Evolutionary conservation across 768 basidiomycete genomes (phyloP), one percentile per base, ranked within the genome.

Genomic region (Daedaleopsis sinensis): DNA sequence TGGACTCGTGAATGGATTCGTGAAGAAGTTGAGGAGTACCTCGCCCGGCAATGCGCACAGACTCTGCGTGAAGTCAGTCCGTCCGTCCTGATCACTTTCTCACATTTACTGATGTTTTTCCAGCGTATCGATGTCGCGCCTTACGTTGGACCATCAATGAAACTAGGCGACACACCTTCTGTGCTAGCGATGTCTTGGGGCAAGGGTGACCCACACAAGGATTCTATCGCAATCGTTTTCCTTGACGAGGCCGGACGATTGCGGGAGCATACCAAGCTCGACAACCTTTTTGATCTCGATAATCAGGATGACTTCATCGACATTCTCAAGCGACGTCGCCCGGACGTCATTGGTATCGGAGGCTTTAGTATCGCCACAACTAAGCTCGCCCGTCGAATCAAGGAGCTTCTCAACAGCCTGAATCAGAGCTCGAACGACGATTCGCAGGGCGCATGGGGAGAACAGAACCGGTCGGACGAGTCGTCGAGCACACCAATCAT

Each of bases 181-280:
- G 94, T 98, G 21, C 82, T 99, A 44, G 93, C 96, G 3, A 74
- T 96, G 58, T 96, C 96, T 8, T 95, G 94, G 88, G 97, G 97
- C 39, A 90, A 92, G 75, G 97, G 97, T 39, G 95, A 97, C 67
- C 93, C 94, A 42, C 87, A 90, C 68, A 91, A 91, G 69, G 96
- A 99, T 73, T 88, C 89, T 8, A 90, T 98, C 57, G 84, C 87
- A 21, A 78, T 94, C 43, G 90, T 96, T 59, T 92, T 88, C 77
- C 71, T 98, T 49, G 96, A 98, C 69, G 86, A 93, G 63, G 88
- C 87, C 49, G 96, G 97, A 18, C 89, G 93, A 51, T 80, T 96
- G 70, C 90, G 94, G n/a, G 93, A 97, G 67, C 89, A 94, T 63
- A 84, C 87, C 47, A 92, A 90, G 71, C 81, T 98, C 57, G 95